Base-by-base conservation (phyloP, 1,139 yeast genomes). In the Kazachstania sp. region DNA sequence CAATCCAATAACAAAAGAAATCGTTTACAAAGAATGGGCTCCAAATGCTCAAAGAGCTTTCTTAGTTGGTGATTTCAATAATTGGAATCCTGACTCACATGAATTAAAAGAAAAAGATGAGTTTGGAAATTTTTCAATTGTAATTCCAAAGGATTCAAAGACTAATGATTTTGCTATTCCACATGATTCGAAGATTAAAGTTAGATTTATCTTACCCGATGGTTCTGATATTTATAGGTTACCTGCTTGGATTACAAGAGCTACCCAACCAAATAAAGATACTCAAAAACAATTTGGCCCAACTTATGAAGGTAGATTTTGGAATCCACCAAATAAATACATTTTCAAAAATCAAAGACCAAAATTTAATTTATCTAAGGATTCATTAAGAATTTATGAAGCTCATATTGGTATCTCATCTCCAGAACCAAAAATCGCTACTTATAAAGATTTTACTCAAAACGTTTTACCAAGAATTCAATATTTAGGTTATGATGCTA, bases 361-460 rank as follows among this genome's bases (percentile, higher is more conserved):
- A 0, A 57, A 56, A 13, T 67, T 76, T 44, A 58, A 67, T 39
- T 58, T 60, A 42, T 58, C 61, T 6, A 74, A 75, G 1, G 74
- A 71, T 41, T 81, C 84, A 30, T 71, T 88, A 55, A 81, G 85
- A 63, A 85, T 92, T 47, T 92, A 92, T 66, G 98, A 92, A 68
- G 97, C 97, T 35, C 98, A 92, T 63, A 82, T 92, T 26, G 98
- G 98, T 36, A 92, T 92, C 52, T 88, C 97, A 0, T 80, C 95
- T 2, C 90, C 95, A 2, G 94, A 90, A 49, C 88, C 95, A 31
- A 78, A 78, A 51, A 71, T 92, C 44, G 96, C 95, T 1, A 70
- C 90, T 13, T 92, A 90, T 66, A 80, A 78, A 56, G 94, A 92
- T 63, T 92, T 92, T 64, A 85, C 96, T 20, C 55, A 71, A 42